A percentile compares a stretch with the other conserved stretches of the same genome.
Conservation (phyloP, 2,329 filamentous ascomycete genomes). For the Clarireedia homoeocarpa region DNA sequence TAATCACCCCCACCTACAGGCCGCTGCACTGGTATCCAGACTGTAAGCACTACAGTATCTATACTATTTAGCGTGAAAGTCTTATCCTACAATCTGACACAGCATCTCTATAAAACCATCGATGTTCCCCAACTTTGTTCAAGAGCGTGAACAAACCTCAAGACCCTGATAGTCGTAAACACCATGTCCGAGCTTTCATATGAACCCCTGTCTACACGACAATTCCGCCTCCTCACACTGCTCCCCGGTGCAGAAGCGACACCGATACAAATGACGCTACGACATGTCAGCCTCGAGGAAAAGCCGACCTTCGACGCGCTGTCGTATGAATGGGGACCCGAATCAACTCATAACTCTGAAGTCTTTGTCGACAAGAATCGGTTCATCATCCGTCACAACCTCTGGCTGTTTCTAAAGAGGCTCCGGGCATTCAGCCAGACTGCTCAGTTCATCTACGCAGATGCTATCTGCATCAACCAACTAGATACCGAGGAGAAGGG, state of each 20-base stretch:
- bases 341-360: background rate
- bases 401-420: background rate
- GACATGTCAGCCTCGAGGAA: conserved; percentile 1
- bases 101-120: background rate
- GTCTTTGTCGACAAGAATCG: background rate
- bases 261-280: conserved; percentile 1
- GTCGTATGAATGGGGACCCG: conserved; percentile 3
- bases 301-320: conserved; percentile 1
- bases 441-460: background rate
- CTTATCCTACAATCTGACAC: background rate
- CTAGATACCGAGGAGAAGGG: conserved; percentile 6
- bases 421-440: background rate
- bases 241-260: background rate
- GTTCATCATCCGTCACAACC: background rate
- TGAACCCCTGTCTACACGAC: background rate
- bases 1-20: too few relatives aligned
- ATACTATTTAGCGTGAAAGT: too few relatives aligned
- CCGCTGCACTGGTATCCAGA: background rate
- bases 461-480: conserved; percentile 14
- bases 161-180: background rate
- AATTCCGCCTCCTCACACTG: conserved; percentile 7
- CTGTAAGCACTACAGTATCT: background rate
- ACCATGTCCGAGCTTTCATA: background rate
- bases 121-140: background rate
- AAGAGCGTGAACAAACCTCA: background rate